phyloP scores from a whole-genome alignment of 2,329 filamentous ascomycete species.

The Pseudogymnoascus sp. region DNA sequence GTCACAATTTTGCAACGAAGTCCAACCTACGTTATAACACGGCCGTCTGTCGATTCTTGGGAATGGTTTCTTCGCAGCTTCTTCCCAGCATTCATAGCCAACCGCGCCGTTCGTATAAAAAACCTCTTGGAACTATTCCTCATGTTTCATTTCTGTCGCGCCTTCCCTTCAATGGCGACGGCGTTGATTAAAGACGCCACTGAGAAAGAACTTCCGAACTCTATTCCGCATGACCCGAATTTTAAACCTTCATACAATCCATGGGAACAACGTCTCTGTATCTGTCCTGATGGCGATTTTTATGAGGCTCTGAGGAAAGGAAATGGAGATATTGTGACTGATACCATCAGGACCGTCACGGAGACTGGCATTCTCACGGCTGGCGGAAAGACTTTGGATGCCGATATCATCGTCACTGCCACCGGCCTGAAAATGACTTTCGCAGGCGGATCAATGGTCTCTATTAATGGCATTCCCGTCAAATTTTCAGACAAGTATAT shows the following conservation, averaged over 20 bases:
- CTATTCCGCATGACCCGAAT: slow-evolving; percentile 50
- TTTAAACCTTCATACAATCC: slow-evolving; percentile 58
- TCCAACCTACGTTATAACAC: slow-evolving; percentile 59
- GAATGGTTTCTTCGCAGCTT: neutral
- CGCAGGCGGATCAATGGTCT: slow-evolving; percentile 44
- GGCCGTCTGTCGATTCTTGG: slow-evolving; percentile 24
- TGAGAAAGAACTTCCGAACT: slow-evolving; percentile 43
- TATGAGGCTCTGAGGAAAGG: slow-evolving; percentile 40
- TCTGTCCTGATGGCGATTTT: slow-evolving; percentile 52
- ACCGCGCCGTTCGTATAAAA: slow-evolving; percentile 43
- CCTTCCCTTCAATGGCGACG: slow-evolving; percentile 44
- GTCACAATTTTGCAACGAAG: slow-evolving; percentile 78
- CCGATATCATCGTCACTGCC: slow-evolving; percentile 61
- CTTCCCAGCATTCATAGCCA: slow-evolving; percentile 41
- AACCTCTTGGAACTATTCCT: slow-evolving; percentile 41
- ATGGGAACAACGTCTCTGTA: slow-evolving; percentile 68
- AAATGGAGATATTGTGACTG: slow-evolving; percentile 43
- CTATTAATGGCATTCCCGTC: slow-evolving; percentile 47
- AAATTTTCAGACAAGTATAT: slow-evolving; percentile 44
- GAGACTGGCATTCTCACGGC: slow-evolving; percentile 41
- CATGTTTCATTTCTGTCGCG: slow-evolving; percentile 41
- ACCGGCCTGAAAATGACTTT: slow-evolving; percentile 56
- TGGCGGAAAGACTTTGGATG: slow-evolving; percentile 44
- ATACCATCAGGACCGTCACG: slow-evolving; percentile 45
- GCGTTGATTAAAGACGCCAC: slow-evolving; percentile 40